Evolutionary conservation across 2,329 filamentous ascomycete genomes (phyloP).

Genomic region (Stachybotrys chlorohalonatus): DNA sequence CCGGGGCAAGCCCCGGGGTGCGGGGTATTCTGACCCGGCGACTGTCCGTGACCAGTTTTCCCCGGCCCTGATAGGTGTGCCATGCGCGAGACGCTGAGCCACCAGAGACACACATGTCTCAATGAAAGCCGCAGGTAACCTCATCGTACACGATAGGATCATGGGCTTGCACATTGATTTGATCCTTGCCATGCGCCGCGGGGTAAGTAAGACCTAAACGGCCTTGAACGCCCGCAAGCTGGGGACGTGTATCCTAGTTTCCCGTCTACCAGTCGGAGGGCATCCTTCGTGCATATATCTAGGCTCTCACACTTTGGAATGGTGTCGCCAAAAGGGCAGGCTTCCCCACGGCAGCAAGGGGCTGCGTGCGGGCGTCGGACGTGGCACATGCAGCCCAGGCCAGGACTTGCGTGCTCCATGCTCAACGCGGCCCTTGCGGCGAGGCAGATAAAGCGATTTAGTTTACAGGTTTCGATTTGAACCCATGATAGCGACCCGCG

Average conservation of each 20-base stretch:
- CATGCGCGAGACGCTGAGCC: not conserved
- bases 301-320: not conserved
- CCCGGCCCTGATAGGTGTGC: too few species aligned
- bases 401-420: too few species aligned
- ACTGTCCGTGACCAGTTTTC: not conserved
- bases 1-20: not conserved
- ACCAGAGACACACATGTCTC: not conserved
- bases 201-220: not conserved
- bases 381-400: not conserved
- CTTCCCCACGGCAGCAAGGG: not conserved
- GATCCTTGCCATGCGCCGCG: too few species aligned
- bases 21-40: not conserved
- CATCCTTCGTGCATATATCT: not conserved
- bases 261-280: too few species aligned
- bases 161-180: too few species aligned
- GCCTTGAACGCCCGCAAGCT: not conserved
- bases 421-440: not conserved
- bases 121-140: not conserved
- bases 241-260: too few species aligned
- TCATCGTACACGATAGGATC: too few species aligned
- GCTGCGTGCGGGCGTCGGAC: not conserved
- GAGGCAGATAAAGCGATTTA: not conserved
- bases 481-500: too few species aligned
- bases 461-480: too few species aligned
- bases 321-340: not conserved